phyloP scores from a whole-genome alignment of 495 filamentous ascomycete species.

The Aspergillus hancockii region DNA sequence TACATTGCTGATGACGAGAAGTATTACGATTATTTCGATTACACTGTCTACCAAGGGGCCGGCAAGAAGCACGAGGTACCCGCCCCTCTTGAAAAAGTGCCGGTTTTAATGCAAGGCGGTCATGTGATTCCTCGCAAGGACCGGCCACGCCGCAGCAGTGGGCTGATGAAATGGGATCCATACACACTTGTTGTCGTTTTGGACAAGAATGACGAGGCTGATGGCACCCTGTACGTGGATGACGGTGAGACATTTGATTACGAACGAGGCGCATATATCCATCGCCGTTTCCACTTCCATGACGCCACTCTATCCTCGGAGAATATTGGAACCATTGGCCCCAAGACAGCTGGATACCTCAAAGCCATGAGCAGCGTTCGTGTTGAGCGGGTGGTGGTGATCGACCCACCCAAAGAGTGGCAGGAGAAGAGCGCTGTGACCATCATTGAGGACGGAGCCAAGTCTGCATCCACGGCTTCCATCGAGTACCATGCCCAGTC shows the following conservation, averaged over 20 bases:
- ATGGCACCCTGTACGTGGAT: slow-evolving; percentile 85
- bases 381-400: slow-evolving; percentile 80
- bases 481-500: slow-evolving; percentile 62
- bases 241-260: slow-evolving; percentile 93
- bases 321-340: slow-evolving; percentile 47
- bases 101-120: slow-evolving; percentile 86
- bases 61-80: slow-evolving; percentile 67
- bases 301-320: slow-evolving; percentile 54
- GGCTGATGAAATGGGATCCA: slow-evolving; percentile 90
- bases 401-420: slow-evolving; percentile 77
- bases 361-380: slow-evolving; percentile 73
- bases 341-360: slow-evolving; percentile 70
- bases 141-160: slow-evolving; percentile 76
- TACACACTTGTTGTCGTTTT: slow-evolving; percentile 86
- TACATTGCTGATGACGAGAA: slow-evolving; percentile 83
- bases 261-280: slow-evolving; percentile 79
- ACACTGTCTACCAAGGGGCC: slow-evolving; percentile 66
- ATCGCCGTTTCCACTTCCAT: slow-evolving; percentile 71
- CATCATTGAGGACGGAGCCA: slow-evolving; percentile 69
- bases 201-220: slow-evolving; percentile 68
- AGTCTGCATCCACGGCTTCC: slow-evolving; percentile 50
- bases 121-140: slow-evolving; percentile 91
- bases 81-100: slow-evolving; percentile 81
- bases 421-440: slow-evolving; percentile 63
- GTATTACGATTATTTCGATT: slow-evolving; percentile 95